Percentiles rank a stretch among this genome's conserved stretches.
Conservation (phyloP, 192 early-diverging fungal species). For the Entomortierella beljakovae region DNA sequence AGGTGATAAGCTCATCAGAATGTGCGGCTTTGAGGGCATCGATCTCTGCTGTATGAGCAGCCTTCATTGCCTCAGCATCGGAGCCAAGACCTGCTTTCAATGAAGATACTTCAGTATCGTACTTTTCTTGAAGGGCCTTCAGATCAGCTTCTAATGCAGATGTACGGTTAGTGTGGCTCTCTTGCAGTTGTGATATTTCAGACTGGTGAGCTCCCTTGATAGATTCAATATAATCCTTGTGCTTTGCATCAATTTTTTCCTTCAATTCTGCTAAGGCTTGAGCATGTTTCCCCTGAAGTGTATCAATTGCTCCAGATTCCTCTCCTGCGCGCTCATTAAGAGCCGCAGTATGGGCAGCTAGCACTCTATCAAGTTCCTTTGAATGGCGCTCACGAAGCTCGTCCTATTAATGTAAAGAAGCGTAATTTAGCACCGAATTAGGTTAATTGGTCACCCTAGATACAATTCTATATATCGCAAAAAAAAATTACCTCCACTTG, state of each 20-base stretch:
- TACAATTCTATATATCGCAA: not conserved
- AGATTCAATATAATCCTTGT: conserved; percentile 35
- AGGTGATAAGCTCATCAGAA: conserved; percentile 26
- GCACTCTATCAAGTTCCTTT: conserved; percentile 24
- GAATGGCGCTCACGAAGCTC: conserved; percentile 33
- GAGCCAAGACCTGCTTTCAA: conserved; percentile 4
- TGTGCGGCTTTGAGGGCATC: conserved; percentile 37
- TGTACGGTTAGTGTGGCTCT: conserved; percentile 24
- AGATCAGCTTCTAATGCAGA: conserved; percentile 27
- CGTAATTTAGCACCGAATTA: not conserved
- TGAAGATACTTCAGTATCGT: conserved; percentile 23
- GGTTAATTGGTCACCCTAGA: not conserved
- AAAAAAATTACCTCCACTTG: conserved; percentile 20
- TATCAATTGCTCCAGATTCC: conserved; percentile 41
- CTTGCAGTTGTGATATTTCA: conserved; percentile 22
- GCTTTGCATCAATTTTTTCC: conserved; percentile 38
- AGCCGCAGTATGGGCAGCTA: conserved; percentile 40
- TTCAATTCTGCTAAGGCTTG: conserved; percentile 35
- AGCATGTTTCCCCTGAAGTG: conserved; percentile 38
- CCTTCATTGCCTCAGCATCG: conserved; percentile 31
- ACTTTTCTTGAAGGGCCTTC: conserved; percentile 37
- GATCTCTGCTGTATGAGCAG: conserved; percentile 42
- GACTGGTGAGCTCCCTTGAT: conserved; percentile 24
- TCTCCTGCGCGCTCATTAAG: conserved; percentile 48
- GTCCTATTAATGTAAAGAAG: conserved; percentile 11